Evolutionary conservation across 352 stramenopile genomes (phyloP), one percentile per base, ranked within the genome.

Genomic region (Phytophthora chlamydospora): DNA sequence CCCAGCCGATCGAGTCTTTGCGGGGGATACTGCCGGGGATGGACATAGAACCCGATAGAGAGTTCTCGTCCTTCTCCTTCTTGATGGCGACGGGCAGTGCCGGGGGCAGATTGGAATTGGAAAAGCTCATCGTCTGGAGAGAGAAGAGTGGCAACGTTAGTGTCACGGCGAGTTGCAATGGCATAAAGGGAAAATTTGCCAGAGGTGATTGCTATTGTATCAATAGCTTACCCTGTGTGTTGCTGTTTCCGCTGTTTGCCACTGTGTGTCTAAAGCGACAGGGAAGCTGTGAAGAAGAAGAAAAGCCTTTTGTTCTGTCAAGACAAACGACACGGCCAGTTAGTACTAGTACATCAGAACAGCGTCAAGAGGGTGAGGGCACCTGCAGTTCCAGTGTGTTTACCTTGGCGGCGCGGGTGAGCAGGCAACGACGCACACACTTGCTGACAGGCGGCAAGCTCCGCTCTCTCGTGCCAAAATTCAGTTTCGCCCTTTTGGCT

Each of bases 1-100:
- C 83, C 84, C 84, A 93, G 53, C 84, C 84, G 54, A 95, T 86
- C 24, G 77, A 90, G 68, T 95, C 86, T 68, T 93, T 94, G 51
- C 83, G 83, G 41, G 75, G 72, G 32, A 83, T 69, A 32, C 66
- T 77, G 52, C 68, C 46, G 24, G 71, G 50, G 43, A 75, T 72
- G 32, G 58, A 71, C 45, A 85, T 73, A 4, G 70, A 78, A 10
- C 34, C 45, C 2, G 70, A 72, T 1, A 71, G 35, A 19, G 52
- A 58, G 8, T 58, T 29, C 13, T 66, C 73, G 16, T 73, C 68
- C 41, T 76, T 78, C 63, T 92, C 83, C 53, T 73, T 76, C 66
- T 92, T 92, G 58, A 92, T 92, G 41, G 77, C 62, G 50, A 90
- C 73, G 7, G 83, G 80, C 71, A 89, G 75, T 11, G 80, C 78